Conservation (phyloP, 2,329 filamentous ascomycete species). For the Fusarium heterosporum region DNA sequence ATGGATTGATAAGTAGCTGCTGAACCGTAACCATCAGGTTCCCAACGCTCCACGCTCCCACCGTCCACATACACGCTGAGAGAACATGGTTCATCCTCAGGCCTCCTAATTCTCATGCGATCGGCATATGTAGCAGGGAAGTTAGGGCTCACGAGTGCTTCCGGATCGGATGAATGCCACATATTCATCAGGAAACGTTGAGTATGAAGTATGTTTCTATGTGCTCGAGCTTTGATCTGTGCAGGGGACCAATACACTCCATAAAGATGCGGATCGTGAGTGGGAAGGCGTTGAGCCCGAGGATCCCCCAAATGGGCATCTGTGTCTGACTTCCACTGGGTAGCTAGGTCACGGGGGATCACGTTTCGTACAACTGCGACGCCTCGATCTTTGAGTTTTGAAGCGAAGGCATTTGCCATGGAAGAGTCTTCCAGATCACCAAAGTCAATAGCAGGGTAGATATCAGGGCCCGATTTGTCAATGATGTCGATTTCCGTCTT, state of each 20-base stretch:
- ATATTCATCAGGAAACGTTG: slow-evolving; percentile 62
- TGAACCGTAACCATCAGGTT: slow-evolving; percentile 69
- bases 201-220: slow-evolving; percentile 54
- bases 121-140: slow-evolving; percentile 72
- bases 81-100: slow-evolving; percentile 66
- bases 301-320: slow-evolving; percentile 66
- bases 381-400: slow-evolving; percentile 48
- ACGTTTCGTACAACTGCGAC: slow-evolving; percentile 51
- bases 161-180: slow-evolving; percentile 52
- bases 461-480: slow-evolving; percentile 44
- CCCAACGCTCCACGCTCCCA: slow-evolving; percentile 76
- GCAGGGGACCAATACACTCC: slow-evolving; percentile 57
- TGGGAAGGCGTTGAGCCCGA: slow-evolving; percentile 48
- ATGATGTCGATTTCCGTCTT: slow-evolving; percentile 54
- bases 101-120: slow-evolving; percentile 63
- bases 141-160: slow-evolving; percentile 56
- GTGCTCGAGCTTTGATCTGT: slow-evolving; percentile 55
- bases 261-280: slow-evolving; percentile 50
- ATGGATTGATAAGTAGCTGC: slow-evolving; percentile 73
- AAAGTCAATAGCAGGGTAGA: slow-evolving; percentile 59
- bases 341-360: slow-evolving; percentile 45
- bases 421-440: slow-evolving; percentile 51
- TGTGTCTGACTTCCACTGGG: slow-evolving; percentile 63
- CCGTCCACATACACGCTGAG: slow-evolving; percentile 72
- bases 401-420: slow-evolving; percentile 44